Percentiles rank a stretch among this genome's conserved stretches.
Evolutionary conservation across 495 filamentous ascomycete genomes (phyloP).

Genomic region (Cryomyces minteri): DNA sequence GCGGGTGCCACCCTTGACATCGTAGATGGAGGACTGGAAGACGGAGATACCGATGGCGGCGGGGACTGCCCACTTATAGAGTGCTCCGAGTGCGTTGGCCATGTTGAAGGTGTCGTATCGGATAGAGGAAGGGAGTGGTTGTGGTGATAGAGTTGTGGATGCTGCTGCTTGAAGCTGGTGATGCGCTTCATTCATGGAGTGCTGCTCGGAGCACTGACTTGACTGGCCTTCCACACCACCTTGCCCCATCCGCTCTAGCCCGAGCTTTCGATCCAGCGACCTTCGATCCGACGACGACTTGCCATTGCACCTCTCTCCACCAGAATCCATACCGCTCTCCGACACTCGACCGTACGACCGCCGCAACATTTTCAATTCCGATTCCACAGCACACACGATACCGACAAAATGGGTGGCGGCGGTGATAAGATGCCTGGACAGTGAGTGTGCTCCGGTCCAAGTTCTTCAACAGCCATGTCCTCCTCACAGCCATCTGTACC

Average conservation of each 20-base stretch:
- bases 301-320: too few species aligned
- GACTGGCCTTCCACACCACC: too few species aligned
- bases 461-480: too few species aligned
- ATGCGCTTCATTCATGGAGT: background rate
- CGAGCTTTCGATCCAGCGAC: too few species aligned
- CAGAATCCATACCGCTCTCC: too few species aligned
- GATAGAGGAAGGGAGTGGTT: constrained; percentile 2
- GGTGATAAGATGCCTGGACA: constrained; percentile 20
- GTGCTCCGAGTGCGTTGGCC: constrained; percentile 38
- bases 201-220: too few species aligned
- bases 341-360: too few species aligned
- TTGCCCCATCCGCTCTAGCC: too few species aligned
- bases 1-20: constrained; percentile 82
- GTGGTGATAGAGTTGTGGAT: constrained; percentile 1
- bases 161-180: background rate
- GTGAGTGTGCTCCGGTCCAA: constrained; percentile 11
- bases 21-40: constrained; percentile 69
- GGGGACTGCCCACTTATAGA: constrained; percentile 60
- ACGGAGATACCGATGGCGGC: constrained; percentile 40
- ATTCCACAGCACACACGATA: background rate
- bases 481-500: too few species aligned
- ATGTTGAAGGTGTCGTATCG: constrained; percentile 23
- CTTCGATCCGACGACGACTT: too few species aligned
- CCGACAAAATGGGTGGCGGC: constrained; percentile 19
- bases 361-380: too few species aligned